Evolutionary conservation across 176 grass and related monocot genomes (phyloP), one percentile per base, ranked within the genome.

Genomic region (Poa pratensis): DNA sequence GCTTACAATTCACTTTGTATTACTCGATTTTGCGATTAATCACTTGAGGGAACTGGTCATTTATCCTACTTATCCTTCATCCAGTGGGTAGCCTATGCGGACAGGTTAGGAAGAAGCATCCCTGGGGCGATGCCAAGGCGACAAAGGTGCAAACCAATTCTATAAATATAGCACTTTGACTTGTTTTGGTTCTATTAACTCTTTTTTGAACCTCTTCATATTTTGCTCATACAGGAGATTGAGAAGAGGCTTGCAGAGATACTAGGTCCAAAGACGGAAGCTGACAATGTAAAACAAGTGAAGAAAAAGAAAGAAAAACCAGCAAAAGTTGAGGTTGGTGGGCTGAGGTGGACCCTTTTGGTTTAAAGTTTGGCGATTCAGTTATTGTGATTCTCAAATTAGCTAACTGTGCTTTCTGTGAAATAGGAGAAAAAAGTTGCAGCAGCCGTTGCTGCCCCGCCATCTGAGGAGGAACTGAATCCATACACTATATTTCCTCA

Each of bases 261-360:
- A 73, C 82, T 99, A 61, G 96, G 96, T 22, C 93, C 94, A 11
- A 96, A 90, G 82, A 99, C 96, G 45, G 88, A 92, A 67, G 93
- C 92, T 45, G 94, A 99, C 82, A 92, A 94, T 88, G 90, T 92
- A 75, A 95, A 99, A 74, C 96, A 93, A 70, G 63, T 92, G 82
- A 99, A 99, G 81, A 96, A 96, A 76, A 96, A 96, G 88, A 94
- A 99, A 81, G 96, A 99, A 89, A 96, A 96, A 43, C 72, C 84
- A 51, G 86, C 71, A 68, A 99, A 94, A 99, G 69, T 93, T 88
- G 91, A 99, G 94, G 93, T 99, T 84, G 62, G 52, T 62, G 69
- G 30, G 26, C 34, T 50, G 68, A 83, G 53, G 3, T 51, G 27
- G 39, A 63, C 10, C 57, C 60, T 69, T n/a, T 16, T 64, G 39